Percentiles rank a stretch among this genome's conserved stretches.
These are phyloP conservation scores for Scutellaria minor DNA, from an alignment of 257 asterid genomes.

Conservation along the genomic window DNA sequence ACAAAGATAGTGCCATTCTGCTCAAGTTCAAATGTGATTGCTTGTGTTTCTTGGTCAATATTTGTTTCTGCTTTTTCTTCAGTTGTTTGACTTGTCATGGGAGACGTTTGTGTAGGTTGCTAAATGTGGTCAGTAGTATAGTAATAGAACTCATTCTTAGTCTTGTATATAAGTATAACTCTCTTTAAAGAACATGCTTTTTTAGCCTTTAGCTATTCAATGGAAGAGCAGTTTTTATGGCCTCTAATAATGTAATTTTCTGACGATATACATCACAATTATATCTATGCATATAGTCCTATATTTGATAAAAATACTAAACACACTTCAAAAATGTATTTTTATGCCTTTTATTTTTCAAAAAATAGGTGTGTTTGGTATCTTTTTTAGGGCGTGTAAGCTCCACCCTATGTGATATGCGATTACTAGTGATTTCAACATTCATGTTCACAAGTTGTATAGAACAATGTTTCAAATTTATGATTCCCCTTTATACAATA, in stretches of 20 bases:
- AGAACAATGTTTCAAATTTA: too few relatives aligned
- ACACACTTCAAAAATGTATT: too few relatives aligned
- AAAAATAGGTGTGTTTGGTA: too few relatives aligned
- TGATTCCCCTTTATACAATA: too few relatives aligned
- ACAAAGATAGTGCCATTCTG: constrained; percentile 17
- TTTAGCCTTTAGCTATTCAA: neutral
- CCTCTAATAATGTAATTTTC: neutral
- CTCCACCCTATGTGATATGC: too few relatives aligned
- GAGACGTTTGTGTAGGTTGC: constrained; percentile 33
- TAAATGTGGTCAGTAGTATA: constrained; percentile 25
- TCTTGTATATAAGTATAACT: constrained; percentile 51
- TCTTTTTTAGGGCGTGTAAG: too few relatives aligned
- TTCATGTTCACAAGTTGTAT: too few relatives aligned
- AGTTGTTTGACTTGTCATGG: constrained; percentile 19
- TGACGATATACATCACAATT: neutral
- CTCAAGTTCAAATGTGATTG: neutral
- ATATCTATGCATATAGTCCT: too few relatives aligned
- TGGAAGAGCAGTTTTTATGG: neutral
- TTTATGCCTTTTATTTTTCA: too few relatives aligned
- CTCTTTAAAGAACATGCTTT: neutral
- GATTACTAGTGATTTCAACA: too few relatives aligned
- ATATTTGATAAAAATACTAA: too few relatives aligned
- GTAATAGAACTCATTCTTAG: constrained; percentile 38
- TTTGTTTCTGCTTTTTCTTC: constrained; percentile 26
- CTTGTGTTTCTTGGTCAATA: constrained; percentile 27